A percentile compares a stretch with the other conserved stretches of the same genome.
phyloP scores from a whole-genome alignment of 106 monocot species.

The Agapanthus africanus region DNA sequence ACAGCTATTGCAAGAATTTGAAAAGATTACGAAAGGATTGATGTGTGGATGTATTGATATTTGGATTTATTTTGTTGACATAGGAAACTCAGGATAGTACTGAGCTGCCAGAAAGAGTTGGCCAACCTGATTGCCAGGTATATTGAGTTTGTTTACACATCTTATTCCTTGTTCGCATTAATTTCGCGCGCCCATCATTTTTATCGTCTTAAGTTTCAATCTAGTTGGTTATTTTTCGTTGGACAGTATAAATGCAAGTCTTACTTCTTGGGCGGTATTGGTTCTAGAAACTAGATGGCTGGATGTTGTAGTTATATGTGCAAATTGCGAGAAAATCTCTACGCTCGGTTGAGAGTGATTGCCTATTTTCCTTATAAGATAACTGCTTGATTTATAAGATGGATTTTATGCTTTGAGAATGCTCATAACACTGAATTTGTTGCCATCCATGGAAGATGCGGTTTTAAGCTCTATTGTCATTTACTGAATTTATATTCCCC shows the following conservation, averaged over 20 bases:
- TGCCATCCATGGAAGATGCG: not conserved
- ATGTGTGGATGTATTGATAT: not conserved
- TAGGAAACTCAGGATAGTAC: conserved; percentile 36
- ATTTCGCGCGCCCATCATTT: not conserved
- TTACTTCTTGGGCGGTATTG: not conserved
- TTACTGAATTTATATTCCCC: not conserved
- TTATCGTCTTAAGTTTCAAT: not conserved
- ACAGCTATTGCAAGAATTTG: not conserved
- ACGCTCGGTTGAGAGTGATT: too few relatives aligned
- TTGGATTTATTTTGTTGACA: conserved; percentile 12
- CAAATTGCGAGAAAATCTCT: not conserved
- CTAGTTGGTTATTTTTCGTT: too few relatives aligned
- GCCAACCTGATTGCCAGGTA: conserved; percentile 93
- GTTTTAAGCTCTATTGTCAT: not conserved
- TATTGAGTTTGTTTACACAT: conserved; percentile 1
- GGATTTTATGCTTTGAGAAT: not conserved
- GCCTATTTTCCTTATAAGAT: not conserved
- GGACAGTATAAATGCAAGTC: not conserved
- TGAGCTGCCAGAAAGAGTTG: conserved; percentile 67
- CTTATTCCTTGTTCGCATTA: not conserved
- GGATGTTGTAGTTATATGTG: not conserved
- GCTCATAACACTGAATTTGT: too few relatives aligned
- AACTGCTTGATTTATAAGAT: not conserved
- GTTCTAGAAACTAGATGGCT: too few relatives aligned
- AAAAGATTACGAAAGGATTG: not conserved